Conservation (phyloP, 345 rosid genomes). For the Geranium brycei region DNA sequence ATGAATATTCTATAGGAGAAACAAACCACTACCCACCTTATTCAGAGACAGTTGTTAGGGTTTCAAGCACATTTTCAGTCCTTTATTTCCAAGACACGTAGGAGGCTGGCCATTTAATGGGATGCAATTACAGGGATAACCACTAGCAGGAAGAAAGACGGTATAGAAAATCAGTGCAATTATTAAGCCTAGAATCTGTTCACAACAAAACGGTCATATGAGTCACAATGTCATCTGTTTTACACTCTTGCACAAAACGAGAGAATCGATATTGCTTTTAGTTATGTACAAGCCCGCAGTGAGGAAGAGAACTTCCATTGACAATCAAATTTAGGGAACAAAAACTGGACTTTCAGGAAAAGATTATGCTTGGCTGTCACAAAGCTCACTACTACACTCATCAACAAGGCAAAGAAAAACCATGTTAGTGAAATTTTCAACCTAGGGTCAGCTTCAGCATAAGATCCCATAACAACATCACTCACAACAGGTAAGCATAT, state of each 20-base stretch:
- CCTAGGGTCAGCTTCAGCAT: background rate
- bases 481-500: background rate
- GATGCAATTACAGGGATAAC: too few species aligned
- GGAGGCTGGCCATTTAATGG: too few species aligned
- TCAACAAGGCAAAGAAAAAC: background rate
- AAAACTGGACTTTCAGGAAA: background rate
- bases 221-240: background rate
- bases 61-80: too few species aligned
- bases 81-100: too few species aligned
- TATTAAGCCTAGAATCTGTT: background rate
- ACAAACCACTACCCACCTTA: background rate
- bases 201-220: background rate
- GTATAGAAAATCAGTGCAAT: too few species aligned
- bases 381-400: background rate
- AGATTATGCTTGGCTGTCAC: background rate
- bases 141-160: background rate
- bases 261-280: background rate
- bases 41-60: too few species aligned
- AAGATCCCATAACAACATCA: background rate
- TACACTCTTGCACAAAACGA: background rate
- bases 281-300: background rate
- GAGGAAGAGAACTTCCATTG: background rate
- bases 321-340: background rate
- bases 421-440: background rate
- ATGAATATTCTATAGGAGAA: background rate